Evolutionary conservation across 805 yeast species (phyloP).

Genomic region (Yarrowia sp.): DNA sequence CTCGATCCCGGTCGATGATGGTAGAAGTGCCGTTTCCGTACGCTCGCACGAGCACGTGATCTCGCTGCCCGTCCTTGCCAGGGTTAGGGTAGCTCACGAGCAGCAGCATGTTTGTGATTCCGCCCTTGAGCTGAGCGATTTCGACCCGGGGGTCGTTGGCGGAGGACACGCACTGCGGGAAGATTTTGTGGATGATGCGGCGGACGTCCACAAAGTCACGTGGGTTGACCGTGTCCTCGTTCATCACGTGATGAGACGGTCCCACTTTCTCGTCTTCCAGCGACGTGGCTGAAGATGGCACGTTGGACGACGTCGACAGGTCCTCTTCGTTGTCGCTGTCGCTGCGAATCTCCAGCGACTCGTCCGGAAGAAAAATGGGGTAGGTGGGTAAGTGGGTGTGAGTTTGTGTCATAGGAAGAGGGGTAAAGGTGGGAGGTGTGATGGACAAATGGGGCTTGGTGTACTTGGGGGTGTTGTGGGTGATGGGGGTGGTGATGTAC

Average conservation of each 20-base stretch:
- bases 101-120: constrained; percentile 51
- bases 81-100: constrained; percentile 42
- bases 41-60: constrained; percentile 61
- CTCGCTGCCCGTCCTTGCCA: constrained; percentile 39
- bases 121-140: constrained; percentile 49
- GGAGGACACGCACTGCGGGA: constrained; percentile 18
- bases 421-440: background rate
- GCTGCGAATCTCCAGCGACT: constrained; percentile 20
- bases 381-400: constrained; percentile 7
- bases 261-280: background rate
- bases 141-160: constrained; percentile 37
- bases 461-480: background rate
- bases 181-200: constrained; percentile 34
- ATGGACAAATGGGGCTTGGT: background rate
- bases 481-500: too few species aligned
- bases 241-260: constrained; percentile 3
- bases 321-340: constrained; percentile 30
- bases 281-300: constrained; percentile 29
- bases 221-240: constrained; percentile 21
- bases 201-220: constrained; percentile 37
- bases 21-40: constrained; percentile 77
- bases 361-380: constrained; percentile 36
- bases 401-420: background rate
- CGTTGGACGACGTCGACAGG: constrained; percentile 6
- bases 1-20: constrained; percentile 76